phyloP scores from a whole-genome alignment of 2,329 filamentous ascomycete genomes.

The Fusarium albosuccineum region DNA sequence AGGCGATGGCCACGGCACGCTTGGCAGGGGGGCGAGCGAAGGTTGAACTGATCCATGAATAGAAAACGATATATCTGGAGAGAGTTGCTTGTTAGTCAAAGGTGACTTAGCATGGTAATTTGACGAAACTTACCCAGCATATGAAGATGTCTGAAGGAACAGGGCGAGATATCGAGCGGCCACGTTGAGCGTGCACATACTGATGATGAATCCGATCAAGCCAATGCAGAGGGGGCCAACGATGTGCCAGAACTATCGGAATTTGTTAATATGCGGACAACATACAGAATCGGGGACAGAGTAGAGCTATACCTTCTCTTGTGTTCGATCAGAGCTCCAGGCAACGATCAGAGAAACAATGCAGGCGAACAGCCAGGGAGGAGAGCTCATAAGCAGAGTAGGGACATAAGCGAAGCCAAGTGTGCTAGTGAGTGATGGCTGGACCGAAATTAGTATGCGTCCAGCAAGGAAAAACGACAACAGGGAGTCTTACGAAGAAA shows the following conservation, averaged over 20 bases:
- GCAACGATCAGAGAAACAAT: constrained; percentile 67
- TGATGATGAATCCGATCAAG: constrained; percentile 69
- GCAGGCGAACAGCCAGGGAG: constrained; percentile 71
- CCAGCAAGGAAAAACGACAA: no score
- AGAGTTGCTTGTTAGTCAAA: no score
- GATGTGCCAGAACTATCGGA: constrained; percentile 68
- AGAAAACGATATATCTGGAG: constrained; percentile 61
- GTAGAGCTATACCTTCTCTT: constrained; percentile 60
- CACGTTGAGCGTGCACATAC: constrained; percentile 68
- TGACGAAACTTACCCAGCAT: constrained; percentile 60
- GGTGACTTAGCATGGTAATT: no score
- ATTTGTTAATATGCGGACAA: constrained; percentile 2
- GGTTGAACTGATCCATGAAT: constrained; percentile 69
- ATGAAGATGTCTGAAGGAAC: constrained; percentile 70
- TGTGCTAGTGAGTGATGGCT: constrained; percentile 63
- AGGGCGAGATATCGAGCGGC: constrained; percentile 71
- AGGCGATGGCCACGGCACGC: constrained; percentile 70
- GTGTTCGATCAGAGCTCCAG: constrained; percentile 67
- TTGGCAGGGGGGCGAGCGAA: constrained; percentile 71
- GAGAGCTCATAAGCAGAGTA: constrained; percentile 68
- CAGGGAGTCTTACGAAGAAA: constrained; percentile 57
- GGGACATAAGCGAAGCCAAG: constrained; percentile 66
- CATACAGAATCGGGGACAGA: not conserved
- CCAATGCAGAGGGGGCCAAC: constrained; percentile 65
- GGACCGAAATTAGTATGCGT: no score